Base-by-base conservation (phyloP, 2,329 filamentous ascomycete genomes). In the Didymellaceae sp. region DNA sequence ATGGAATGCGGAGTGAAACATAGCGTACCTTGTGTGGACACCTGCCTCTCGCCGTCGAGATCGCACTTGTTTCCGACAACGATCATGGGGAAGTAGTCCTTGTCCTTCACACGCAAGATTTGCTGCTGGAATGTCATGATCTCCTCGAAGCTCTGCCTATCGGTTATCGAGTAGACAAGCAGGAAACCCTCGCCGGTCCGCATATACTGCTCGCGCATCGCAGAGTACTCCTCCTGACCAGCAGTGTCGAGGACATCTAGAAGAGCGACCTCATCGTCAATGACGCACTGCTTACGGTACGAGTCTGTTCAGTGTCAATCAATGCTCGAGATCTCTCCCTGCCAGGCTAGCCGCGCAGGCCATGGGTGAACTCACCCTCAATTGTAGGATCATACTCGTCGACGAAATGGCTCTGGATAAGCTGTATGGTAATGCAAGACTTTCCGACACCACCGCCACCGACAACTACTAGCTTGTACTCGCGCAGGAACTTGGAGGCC, bases 181-280 rank as follows among this genome's bases (percentile, higher is more conserved):
- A 99, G 80, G 78, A 99, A 99, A 45, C 94, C 94, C 78, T 99
- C 94, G 73, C 94, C 94, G 18, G 93, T 97, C 70, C 94, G 88
- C 93, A 99, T 99, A 83, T 97, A 99, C 79, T 97, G 94, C 81
- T 99, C 94, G 73, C 94, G 85, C 94, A 99, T 97, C 45, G 94
- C 94, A 49, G 92, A 96, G 81, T 97, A 99, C 80, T 99, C 94
- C 78, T 99, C 94, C 77, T 99, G 94, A 54, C 94, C 94, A 57
- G 94, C 94, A 45, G 94, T 99, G 77, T 99, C 94, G 74, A 97
- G 87, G 58, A 99, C 94, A 76, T 99, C 94, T 76, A 99, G 88
- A 54, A 99, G 85, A 42, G 94, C 94, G 63, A 97, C 91, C 78
- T 99, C 94, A 67, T 97, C 94, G 74, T 99, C 94, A 75, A 99